phyloP scores from a whole-genome alignment of 345 rosid species.

The Dimocarpus longan region DNA sequence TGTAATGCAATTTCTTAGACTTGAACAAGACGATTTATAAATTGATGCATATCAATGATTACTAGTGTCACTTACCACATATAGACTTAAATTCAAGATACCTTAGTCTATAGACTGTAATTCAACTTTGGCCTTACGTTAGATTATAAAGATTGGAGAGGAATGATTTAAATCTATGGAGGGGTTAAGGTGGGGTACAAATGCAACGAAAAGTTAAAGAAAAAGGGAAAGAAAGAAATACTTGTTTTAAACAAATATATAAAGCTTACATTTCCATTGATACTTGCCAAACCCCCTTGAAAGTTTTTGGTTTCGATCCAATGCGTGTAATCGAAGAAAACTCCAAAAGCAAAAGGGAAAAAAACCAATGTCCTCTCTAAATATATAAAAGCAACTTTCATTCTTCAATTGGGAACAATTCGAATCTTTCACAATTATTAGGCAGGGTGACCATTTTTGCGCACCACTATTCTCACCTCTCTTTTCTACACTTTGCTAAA shows the following conservation, averaged over 20 bases:
- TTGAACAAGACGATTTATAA: no score
- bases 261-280: not conserved
- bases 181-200: no score
- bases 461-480: conserved; percentile 43
- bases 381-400: conserved; percentile 16
- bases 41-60: no score
- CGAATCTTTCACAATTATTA: conserved; percentile 22
- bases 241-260: not conserved
- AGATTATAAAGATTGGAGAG: no score
- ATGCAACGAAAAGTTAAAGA: no score
- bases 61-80: no score
- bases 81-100: no score
- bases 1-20: no score
- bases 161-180: no score
- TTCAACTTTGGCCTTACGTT: no score
- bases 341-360: not conserved
- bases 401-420: conserved; percentile 21
- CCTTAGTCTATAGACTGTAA: no score
- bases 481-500: not conserved
- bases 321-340: not conserved
- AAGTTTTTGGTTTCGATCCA: not conserved
- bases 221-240: no score
- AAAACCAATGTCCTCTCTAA: conserved; percentile 11
- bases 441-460: conserved; percentile 60
- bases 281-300: not conserved